Percentiles rank a stretch among this genome's conserved stretches.
These are phyloP conservation scores for Trametes cubensis DNA, from an alignment of 768 basidiomycete genomes.

Conservation along the genomic window DNA sequence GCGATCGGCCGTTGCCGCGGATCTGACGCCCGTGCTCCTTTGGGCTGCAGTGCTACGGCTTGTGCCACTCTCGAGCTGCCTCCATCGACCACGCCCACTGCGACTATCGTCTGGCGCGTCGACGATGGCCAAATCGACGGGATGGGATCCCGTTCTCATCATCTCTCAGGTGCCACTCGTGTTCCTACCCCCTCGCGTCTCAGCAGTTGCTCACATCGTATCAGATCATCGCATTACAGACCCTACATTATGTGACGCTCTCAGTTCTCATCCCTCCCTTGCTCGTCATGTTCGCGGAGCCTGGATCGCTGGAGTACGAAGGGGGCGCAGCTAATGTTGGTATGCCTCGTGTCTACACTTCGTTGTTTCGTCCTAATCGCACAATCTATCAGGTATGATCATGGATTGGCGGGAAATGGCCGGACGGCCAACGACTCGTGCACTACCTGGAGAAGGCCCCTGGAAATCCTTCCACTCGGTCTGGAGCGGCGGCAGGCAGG, in stretches of 20 bases:
- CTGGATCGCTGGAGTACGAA: conserved; percentile 68
- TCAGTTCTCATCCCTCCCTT: conserved; percentile 81
- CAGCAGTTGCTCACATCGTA: not conserved
- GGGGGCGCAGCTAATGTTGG: conserved; percentile 82
- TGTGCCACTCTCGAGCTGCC: not conserved
- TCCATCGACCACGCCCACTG: not conserved
- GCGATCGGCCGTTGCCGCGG: not conserved
- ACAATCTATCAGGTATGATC: conserved; percentile 63
- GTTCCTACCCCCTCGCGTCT: not conserved
- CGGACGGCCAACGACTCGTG: conserved; percentile 73
- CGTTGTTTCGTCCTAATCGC: not conserved
- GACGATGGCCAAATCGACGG: conserved; percentile 46
- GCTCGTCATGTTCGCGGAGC: conserved; percentile 73
- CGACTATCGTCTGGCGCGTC: not conserved
- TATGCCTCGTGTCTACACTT: conserved; percentile 33
- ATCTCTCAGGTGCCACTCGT: conserved; percentile 70
- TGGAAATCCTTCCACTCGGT: conserved; percentile 72
- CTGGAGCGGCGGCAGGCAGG: conserved; percentile 79
- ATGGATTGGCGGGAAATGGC: conserved; percentile 99
- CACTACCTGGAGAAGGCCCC: conserved; percentile 60
- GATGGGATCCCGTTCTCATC: conserved; percentile 90
- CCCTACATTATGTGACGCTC: conserved; percentile 91
- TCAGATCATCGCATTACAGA: conserved; percentile 92
- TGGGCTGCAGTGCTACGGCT: not conserved
- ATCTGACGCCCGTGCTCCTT: not conserved